Conservation (phyloP, 306 rosid genomes). For the Oxytropis ochrocephala region DNA sequence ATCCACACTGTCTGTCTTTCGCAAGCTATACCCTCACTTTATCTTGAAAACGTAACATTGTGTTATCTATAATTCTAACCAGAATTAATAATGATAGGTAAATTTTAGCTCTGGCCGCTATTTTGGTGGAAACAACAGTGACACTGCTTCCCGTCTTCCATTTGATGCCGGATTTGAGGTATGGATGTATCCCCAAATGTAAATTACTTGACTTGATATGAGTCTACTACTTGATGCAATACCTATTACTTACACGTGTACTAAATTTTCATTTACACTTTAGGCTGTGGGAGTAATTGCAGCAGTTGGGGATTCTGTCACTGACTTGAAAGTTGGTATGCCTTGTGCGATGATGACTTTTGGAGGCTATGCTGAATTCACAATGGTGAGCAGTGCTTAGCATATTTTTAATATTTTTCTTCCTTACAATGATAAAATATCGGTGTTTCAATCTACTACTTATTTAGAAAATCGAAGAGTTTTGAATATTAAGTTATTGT, state of each 20-base stretch:
- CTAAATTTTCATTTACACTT: conserved; percentile 16
- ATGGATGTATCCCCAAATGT: not conserved
- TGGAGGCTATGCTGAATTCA: conserved; percentile 90
- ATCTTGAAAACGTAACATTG: not conserved
- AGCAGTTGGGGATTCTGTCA: conserved; percentile 75
- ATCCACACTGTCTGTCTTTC: not conserved
- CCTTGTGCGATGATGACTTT: conserved; percentile 89
- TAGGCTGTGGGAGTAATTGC: conserved; percentile 93
- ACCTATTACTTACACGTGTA: conserved; percentile 7
- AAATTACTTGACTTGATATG: not conserved
- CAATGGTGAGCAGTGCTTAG: conserved; percentile 29
- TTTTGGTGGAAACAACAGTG: conserved; percentile 52
- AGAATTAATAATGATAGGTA: conserved; percentile 48
- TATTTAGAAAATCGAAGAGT: not conserved
- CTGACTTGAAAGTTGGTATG: conserved; percentile 66
- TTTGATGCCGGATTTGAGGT: conserved; percentile 99
- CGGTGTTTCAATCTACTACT: not conserved
- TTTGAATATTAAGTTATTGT: not conserved
- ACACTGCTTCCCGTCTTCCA: conserved; percentile 59
- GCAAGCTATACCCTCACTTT: not conserved
- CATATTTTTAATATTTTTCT: conserved; percentile 10
- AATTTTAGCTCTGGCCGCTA: conserved; percentile 96
- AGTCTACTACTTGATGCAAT: conserved; percentile 7
- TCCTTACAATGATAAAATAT: not conserved
- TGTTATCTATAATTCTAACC: conserved; percentile 22